Base-by-base conservation (phyloP, 2,329 filamentous ascomycete species). In the Neoarthrinium moseri region DNA sequence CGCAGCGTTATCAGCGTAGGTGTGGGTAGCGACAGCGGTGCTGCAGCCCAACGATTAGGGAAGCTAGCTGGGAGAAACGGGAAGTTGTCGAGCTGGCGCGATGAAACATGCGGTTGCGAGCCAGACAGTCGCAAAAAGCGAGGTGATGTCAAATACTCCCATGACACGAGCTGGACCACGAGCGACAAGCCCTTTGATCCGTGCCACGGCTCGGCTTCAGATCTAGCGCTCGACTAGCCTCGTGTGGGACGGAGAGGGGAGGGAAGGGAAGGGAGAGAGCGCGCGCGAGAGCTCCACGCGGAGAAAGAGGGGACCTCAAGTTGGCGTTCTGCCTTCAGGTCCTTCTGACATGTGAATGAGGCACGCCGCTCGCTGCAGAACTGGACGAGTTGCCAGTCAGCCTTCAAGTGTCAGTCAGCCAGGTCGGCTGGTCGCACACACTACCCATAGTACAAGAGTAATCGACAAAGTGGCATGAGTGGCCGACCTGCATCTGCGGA, bases 21-120 rank as follows among this genome's bases (percentile, higher is more conserved):
- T 44, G 41, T 44, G 41, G 41, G 41, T 30, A 22, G 23, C 41
- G 11, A 44, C 41, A 36, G 30, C 41, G 35, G n/a, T 44, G 36
- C 35, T 44, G 41, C 41, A 44, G 30, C 41, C 30, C 30, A 44
- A 30, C 30, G 35, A 44, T 44, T 44, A 32, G 32, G 41, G 41
- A 30, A 44, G 41, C 26, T 35, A 22, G 32, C 20, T 23, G 11
- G 17, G 21, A 44, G 41, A 44, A 44, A 44, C 22, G 41, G 41
- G 41, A 30, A 44, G 41, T 36, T 44, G 32, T 35, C 18, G 30
- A 33, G 20, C 21, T 26, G 17, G 41, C 17, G 24, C 30, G 32
- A 29, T n/a, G 26, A 44, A 44, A 44, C 41, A 36, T 44, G 32
- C 18, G 35, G n/a, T 34, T 43, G 26, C 6, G 15, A 8, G 26